These are phyloP conservation scores for Hanseniaspora meyeri DNA, from an alignment of 805 yeast species.

Conservation along the genomic window DNA sequence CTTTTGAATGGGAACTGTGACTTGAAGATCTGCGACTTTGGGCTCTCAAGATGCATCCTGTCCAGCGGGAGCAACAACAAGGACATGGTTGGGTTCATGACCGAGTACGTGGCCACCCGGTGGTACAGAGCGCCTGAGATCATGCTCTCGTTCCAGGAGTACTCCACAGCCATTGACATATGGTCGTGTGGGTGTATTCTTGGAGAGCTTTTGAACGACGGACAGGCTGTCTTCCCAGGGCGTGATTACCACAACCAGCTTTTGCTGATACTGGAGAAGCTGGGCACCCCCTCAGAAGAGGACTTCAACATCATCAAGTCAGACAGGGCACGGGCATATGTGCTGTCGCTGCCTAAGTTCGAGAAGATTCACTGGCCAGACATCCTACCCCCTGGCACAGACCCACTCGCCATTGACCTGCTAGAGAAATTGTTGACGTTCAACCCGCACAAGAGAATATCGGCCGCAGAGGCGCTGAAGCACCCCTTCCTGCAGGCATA, in stretches of 20 bases:
- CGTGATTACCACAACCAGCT: constrained; percentile 60
- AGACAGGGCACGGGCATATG: constrained; percentile 65
- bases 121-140: constrained; percentile 82
- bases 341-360: constrained; percentile 51
- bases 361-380: constrained; percentile 39
- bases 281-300: constrained; percentile 65
- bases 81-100: constrained; percentile 42
- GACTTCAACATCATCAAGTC: constrained; percentile 64
- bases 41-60: constrained; percentile 49
- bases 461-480: constrained; percentile 59
- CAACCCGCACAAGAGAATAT: constrained; percentile 61
- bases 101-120: constrained; percentile 74
- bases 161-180: constrained; percentile 63
- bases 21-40: constrained; percentile 68
- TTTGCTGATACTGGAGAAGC: constrained; percentile 49
- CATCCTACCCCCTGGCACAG: constrained; percentile 19
- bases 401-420: constrained; percentile 45
- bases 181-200: constrained; percentile 75
- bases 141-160: constrained; percentile 60
- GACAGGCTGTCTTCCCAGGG: constrained; percentile 63
- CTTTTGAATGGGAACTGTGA: constrained; percentile 60
- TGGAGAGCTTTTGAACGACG: constrained; percentile 49
- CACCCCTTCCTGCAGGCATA: constrained; percentile 61
- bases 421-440: constrained; percentile 58
- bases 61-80: constrained; percentile 32